These are phyloP conservation scores for Micractinium conductrix DNA, from an alignment of 139 green algal species.

Conservation along the genomic window DNA sequence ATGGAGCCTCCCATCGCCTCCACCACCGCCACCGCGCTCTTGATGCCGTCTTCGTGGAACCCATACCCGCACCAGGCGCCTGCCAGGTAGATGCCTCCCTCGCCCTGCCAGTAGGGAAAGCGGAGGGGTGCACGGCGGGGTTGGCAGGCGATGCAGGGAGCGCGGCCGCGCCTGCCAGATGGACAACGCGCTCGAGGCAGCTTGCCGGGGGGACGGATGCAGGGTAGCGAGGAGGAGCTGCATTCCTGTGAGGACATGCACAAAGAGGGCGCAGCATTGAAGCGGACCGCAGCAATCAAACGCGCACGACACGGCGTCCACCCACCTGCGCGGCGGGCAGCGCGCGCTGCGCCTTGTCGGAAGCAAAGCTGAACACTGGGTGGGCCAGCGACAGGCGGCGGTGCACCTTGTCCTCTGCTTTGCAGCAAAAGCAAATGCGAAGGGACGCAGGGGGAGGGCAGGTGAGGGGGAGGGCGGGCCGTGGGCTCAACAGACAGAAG, in stretches of 20 bases:
- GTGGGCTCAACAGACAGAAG: no score
- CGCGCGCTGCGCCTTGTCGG: constrained; percentile 59
- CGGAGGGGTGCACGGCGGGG: no score
- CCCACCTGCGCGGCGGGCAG: constrained; percentile 43
- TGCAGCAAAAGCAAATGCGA: background rate
- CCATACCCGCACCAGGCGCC: constrained; percentile 92
- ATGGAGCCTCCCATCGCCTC: constrained; percentile 31
- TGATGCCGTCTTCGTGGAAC: constrained; percentile 98
- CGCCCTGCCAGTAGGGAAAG: no score
- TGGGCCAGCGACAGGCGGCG: constrained; percentile 73
- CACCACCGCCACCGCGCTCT: constrained; percentile 62
- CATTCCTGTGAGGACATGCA: no score
- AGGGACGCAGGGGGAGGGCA: background rate
- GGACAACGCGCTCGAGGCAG: no score
- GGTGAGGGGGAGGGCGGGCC: background rate
- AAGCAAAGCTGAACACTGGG: constrained; percentile 79
- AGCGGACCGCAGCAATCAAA: no score
- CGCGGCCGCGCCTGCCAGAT: no score
- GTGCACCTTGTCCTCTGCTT: constrained; percentile 44
- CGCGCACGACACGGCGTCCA: no score
- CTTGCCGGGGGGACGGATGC: no score
- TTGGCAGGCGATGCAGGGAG: no score
- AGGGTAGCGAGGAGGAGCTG: no score
- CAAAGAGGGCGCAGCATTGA: no score
- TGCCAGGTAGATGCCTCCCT: constrained; percentile 63